A percentile compares a stretch with the other conserved stretches of the same genome.
These are phyloP conservation scores for Dipteronia sinensis DNA, from an alignment of 345 rosid genomes.

Conservation along the genomic window DNA sequence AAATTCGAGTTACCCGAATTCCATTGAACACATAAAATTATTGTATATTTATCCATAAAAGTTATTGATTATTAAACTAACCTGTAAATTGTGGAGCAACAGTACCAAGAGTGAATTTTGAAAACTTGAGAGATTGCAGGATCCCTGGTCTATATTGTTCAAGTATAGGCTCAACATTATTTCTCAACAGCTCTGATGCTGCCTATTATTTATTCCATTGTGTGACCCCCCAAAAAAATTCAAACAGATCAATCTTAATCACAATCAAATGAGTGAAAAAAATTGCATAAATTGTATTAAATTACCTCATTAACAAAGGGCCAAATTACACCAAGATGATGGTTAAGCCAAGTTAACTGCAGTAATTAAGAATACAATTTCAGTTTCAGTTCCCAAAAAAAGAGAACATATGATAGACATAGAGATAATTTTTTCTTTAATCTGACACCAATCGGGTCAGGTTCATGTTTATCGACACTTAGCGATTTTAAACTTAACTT, in stretches of 20 bases:
- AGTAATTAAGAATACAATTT: conserved; percentile 24
- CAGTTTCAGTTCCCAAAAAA: conserved; percentile 8
- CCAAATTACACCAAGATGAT: conserved; percentile 85
- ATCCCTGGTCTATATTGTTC: conserved; percentile 77
- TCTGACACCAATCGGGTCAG: no score
- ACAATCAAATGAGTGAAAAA: background rate
- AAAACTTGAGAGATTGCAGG: conserved; percentile 76
- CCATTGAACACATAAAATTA: background rate
- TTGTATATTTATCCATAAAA: no score
- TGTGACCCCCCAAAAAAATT: background rate
- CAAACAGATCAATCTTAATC: background rate
- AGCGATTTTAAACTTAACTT: conserved; percentile 49
- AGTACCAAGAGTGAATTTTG: conserved; percentile 85
- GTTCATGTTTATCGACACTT: no score
- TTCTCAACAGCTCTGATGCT: conserved; percentile 82
- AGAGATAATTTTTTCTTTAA: no score
- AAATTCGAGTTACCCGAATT: background rate
- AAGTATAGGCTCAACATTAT: conserved; percentile 80
- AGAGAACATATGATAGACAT: no score
- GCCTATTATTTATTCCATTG: conserved; percentile 53
- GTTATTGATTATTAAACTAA: conserved; percentile 22
- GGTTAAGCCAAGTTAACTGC: conserved; percentile 90
- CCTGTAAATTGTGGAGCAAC: conserved; percentile 98
- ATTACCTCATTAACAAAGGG: conserved; percentile 82
- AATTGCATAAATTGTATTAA: background rate